Evolutionary conservation across 2,329 filamentous ascomycete species (phyloP).

Genomic region (Myriosclerotinia duriaeana): DNA sequence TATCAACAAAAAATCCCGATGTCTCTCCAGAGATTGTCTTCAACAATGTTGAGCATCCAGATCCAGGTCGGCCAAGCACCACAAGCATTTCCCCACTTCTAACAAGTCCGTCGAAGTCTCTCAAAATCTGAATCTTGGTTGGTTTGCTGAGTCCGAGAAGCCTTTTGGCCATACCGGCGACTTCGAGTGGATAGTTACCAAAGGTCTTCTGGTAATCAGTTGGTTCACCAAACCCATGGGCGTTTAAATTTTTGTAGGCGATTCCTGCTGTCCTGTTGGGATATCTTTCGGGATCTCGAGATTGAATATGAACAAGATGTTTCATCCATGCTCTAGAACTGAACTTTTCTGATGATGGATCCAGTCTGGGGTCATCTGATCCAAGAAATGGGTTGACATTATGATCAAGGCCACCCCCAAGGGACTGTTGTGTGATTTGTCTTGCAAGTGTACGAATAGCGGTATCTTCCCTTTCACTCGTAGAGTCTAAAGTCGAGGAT

Average conservation of each 20-base stretch:
- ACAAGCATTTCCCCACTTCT: conserved; percentile 65
- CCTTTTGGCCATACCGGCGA: conserved; percentile 47
- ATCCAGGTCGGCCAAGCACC: conserved; percentile 65
- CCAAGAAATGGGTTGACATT: conserved; percentile 53
- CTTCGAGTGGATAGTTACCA: conserved; percentile 58
- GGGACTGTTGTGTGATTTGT: conserved; percentile 15
- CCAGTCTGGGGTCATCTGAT: conserved; percentile 51
- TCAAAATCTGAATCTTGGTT: conserved; percentile 57
- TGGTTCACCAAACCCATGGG: conserved; percentile 26
- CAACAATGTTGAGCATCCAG: conserved; percentile 63
- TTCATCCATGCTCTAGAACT: conserved; percentile 59
- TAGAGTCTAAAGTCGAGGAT: conserved; percentile 17
- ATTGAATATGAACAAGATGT: conserved; percentile 50
- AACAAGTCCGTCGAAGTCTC: conserved; percentile 63
- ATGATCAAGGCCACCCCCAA: neutral
- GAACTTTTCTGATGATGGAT: conserved; percentile 55
- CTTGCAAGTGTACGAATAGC: conserved; percentile 20
- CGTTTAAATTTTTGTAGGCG: conserved; percentile 26
- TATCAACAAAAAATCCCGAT: conserved; percentile 55
- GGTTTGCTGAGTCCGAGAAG: conserved; percentile 53
- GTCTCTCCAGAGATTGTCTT: conserved; percentile 57
- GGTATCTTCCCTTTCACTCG: conserved; percentile 9
- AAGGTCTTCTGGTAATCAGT: conserved; percentile 57
- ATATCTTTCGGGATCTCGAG: conserved; percentile 50
- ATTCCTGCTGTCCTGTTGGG: conserved; percentile 26